Evolutionary conservation across 2,329 filamentous ascomycete species (phyloP).

Genomic region (Mycosphaerella arachidis): DNA sequence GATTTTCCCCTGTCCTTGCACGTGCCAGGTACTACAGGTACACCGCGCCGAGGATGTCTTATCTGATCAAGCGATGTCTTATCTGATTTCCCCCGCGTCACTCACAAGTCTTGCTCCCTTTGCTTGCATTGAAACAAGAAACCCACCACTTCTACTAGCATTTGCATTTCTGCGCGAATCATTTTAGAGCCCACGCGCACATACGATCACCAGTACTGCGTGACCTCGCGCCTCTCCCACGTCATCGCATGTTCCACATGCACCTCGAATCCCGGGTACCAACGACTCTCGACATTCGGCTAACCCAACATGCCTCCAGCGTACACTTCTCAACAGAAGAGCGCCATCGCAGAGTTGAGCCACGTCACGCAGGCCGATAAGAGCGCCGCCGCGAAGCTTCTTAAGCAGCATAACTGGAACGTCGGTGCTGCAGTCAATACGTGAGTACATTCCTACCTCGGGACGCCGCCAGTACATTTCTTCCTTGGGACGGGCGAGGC

Average conservation of each 20-base stretch:
- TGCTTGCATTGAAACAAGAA: neutral
- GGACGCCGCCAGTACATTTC: slow-evolving; percentile 36
- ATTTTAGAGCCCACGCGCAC: neutral
- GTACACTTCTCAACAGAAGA: slow-evolving; percentile 44
- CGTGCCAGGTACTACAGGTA: neutral
- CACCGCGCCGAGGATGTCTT: neutral
- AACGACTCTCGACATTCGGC: neutral
- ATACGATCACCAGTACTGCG: neutral
- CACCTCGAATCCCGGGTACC: neutral
- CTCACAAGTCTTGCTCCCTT: neutral
- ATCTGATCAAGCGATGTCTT: neutral
- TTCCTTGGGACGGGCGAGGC: neutral
- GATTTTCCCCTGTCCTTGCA: neutral
- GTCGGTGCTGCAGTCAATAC: slow-evolving; percentile 42
- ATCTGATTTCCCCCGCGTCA: neutral
- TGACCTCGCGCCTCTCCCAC: neutral
- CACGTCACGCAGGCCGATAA: slow-evolving; percentile 43
- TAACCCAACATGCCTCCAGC: slow-evolving; percentile 41
- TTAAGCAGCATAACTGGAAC: slow-evolving; percentile 46
- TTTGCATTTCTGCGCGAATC: neutral
- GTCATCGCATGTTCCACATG: neutral
- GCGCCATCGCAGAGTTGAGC: slow-evolving; percentile 42
- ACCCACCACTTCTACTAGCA: neutral
- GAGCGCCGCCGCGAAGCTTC: slow-evolving; percentile 41
- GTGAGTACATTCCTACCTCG: slow-evolving; percentile 35